Base-by-base conservation (phyloP, 371 early-diverging fungal species). In the Rhizomucor miehei region DNA sequence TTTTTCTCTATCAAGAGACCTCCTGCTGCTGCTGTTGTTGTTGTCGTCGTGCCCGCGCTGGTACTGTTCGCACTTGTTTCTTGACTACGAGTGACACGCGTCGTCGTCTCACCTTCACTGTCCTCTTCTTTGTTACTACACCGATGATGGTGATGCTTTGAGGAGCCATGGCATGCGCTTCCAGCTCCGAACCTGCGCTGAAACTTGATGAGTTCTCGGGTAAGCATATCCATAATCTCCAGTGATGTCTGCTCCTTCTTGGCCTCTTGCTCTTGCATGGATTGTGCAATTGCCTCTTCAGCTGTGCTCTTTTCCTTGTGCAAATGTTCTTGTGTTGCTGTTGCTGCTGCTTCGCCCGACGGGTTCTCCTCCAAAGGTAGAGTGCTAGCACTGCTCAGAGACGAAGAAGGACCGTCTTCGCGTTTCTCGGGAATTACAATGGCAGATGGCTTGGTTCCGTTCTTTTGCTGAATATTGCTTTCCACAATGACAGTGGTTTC, bases 181-280 rank as follows among this genome's bases (percentile, higher is more conserved):
- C 8, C 40, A 3, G 55, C 9, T 6, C 57, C 57, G 29, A 57
- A 63, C 23, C 58, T 66, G 40, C 62, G 65, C 47, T 78, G 75
- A 38, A 78, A 78, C 19, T 59, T 65, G 20, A 78, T 60, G 55
- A 78, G 35, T 41, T 74, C 75, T 1, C 63, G 60, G 0, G 73
- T 66, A n/a, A 78, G 57, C 49, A 62, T 66, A 56, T 74, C 65
- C 67, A 78, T 78, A 44, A 66, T 66, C 13, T 74, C 78, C 47
- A 74, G 44, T 4, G 75, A 65, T 5, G 72, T 67, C 35, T 62
- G 57, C 45, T 61, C 62, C 19, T 40, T 36, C 23, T 35, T 39
- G 17, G 43, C 6, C 35, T 36, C 41, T 20, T 57, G 61, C 36
- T 52, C 57, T 44, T 47, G 21, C 21, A 51, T 57, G 20, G 23